Conservation (phyloP, 2,329 filamentous ascomycete species). For the Geosmithia morbida region DNA sequence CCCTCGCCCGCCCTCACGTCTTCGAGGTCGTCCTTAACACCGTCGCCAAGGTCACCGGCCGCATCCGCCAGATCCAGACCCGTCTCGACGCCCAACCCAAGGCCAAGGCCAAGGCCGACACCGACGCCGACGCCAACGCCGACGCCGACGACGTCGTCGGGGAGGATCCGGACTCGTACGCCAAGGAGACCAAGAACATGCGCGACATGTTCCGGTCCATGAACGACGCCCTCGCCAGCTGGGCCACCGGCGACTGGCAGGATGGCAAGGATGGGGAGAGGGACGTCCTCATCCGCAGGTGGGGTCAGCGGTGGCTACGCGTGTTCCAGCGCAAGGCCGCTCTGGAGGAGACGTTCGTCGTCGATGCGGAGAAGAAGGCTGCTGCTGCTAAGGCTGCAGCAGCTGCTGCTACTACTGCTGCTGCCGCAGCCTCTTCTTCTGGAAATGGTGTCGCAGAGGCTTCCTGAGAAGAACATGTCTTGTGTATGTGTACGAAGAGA, state of each 20-base stretch:
- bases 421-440: slow-evolving; percentile 3
- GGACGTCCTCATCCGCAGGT: slow-evolving; percentile 55
- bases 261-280: slow-evolving; percentile 42
- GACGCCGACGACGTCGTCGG: slow-evolving; percentile 45
- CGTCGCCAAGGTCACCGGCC: slow-evolving; percentile 76
- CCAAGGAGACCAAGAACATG: slow-evolving; percentile 59
- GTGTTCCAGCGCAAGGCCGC: slow-evolving; percentile 72
- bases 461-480: neutral
- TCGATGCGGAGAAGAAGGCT: slow-evolving; percentile 15
- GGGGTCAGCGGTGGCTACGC: slow-evolving; percentile 76
- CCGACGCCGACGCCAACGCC: slow-evolving; percentile 21
- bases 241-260: slow-evolving; percentile 61
- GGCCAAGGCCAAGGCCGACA: slow-evolving; percentile 24
- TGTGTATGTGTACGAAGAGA: too few relatives aligned
- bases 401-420: neutral
- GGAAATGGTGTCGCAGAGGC: neutral
- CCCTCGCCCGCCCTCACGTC: slow-evolving; percentile 59
- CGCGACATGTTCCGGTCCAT: slow-evolving; percentile 68
- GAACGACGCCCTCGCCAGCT: slow-evolving; percentile 60
- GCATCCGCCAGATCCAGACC: slow-evolving; percentile 75
- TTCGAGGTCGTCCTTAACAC: slow-evolving; percentile 88
- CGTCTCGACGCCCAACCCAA: too few relatives aligned
- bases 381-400: neutral
- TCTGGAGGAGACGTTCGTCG: slow-evolving; percentile 63
- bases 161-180: slow-evolving; percentile 42